These are phyloP conservation scores for Gnetum montanum DNA, from an alignment of 75 land plant genomes.

Conservation along the genomic window DNA sequence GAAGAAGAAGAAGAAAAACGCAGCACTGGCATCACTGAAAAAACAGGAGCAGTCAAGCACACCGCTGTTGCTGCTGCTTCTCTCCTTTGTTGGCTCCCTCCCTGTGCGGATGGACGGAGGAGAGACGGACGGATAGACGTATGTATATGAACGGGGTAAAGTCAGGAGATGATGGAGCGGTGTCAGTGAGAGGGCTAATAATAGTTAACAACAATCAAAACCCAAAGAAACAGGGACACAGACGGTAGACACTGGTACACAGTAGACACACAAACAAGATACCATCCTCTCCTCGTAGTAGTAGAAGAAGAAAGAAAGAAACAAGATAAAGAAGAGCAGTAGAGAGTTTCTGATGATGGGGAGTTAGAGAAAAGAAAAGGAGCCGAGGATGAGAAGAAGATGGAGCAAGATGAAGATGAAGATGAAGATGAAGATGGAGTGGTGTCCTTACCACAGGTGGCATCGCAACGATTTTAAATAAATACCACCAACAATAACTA, in stretches of 20 bases:
- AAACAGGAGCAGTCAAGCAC: background rate
- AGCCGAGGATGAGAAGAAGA: background rate
- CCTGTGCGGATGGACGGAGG: too few species aligned
- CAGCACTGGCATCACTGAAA: background rate
- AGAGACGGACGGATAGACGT: too few species aligned
- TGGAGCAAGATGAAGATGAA: background rate
- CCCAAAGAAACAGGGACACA: too few species aligned
- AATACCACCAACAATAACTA: background rate
- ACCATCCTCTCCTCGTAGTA: background rate
- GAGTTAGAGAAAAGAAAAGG: background rate
- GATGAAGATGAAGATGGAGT: slow-evolving; percentile 2
- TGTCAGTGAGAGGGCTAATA: slow-evolving; percentile 10
- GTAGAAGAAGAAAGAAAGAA: background rate
- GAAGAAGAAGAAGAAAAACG: background rate
- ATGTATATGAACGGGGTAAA: too few species aligned
- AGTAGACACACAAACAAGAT: too few species aligned
- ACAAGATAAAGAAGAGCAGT: background rate
- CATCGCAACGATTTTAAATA: background rate
- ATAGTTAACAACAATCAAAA: slow-evolving; percentile 12
- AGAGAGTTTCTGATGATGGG: background rate
- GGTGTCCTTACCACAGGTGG: background rate
- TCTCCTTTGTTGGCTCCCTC: too few species aligned
- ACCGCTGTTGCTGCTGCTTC: too few species aligned
- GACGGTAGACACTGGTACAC: too few species aligned
- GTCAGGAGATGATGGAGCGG: slow-evolving; percentile 5